Percentiles rank a stretch among this genome's conserved stretches.
Evolutionary conservation across 1,284 basidiomycete species (phyloP).

Genomic region (Coniferiporia weirii): DNA sequence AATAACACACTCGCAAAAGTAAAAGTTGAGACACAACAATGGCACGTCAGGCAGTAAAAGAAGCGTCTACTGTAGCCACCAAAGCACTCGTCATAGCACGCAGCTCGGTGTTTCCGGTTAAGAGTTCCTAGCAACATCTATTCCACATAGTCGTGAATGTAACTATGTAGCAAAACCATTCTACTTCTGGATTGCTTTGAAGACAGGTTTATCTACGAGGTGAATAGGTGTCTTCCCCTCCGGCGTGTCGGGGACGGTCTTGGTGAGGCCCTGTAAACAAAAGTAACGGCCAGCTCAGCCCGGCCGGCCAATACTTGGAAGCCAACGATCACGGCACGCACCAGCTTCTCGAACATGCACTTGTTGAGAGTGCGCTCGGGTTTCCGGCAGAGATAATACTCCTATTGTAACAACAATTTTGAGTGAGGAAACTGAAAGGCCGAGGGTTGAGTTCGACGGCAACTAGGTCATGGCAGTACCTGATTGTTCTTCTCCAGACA

Average conservation of each 20-base stretch:
- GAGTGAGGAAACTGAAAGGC: conserved; percentile 1
- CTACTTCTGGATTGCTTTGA: conserved; percentile 70
- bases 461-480: conserved; percentile 39
- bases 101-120: no score
- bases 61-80: no score
- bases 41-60: no score
- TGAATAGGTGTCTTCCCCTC: conserved; percentile 84
- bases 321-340: conserved; percentile 35
- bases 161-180: background rate
- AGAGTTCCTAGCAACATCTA: background rate
- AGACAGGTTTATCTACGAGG: conserved; percentile 84
- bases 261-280: conserved; percentile 70
- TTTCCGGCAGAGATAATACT: conserved; percentile 89
- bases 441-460: background rate
- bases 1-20: background rate
- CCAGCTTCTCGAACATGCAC: conserved; percentile 96
- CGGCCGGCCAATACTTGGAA: background rate
- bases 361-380: conserved; percentile 87
- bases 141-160: background rate
- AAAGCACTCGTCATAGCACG: no score
- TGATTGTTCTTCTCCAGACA: conserved; percentile 97
- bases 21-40: background rate
- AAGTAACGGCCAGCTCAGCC: conserved; percentile 3
- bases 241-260: conserved; percentile 90
- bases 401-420: conserved; percentile 39